Evolutionary conservation across 2,329 filamentous ascomycete genomes (phyloP), one percentile per base, ranked within the genome.

Genomic region (Trichoderma sp.): DNA sequence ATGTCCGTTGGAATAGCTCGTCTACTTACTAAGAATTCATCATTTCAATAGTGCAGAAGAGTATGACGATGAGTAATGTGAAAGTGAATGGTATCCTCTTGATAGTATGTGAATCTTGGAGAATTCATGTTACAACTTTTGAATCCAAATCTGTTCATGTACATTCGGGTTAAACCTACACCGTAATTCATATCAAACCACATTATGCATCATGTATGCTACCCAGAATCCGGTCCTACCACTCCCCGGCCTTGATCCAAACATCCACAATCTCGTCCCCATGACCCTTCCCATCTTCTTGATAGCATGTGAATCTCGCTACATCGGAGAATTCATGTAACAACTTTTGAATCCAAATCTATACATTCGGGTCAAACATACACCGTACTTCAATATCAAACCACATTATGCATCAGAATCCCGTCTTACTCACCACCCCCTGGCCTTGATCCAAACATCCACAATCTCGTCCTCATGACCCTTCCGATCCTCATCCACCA

Each of bases 391-490:
- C 19, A 47, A 47, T 21, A 47, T 47, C 43, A 47, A n/a, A n/a
- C 8, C 21, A 4, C 21, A 7, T 21, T 10, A 49, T 11, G 8
- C n/a, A 49, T 21, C 19, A 21, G 4, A 8, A 47, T 52, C 21
- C 49, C 57, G 10, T 31, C 55, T 62, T 35, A 76, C 75, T 35
- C 56, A 76, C 75, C 75, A 77, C 1, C 75, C 76, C 60, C 73
- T 66, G 1, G 73, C 74, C 70, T 74, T 74, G 62, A 73, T 70
- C 91, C 92, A 95, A 27, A 94, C 86, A 82, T 95, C 92, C n/a
- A 92, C 83, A 70, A 92, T 84, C 73, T 87, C 84, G 70, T 89
- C 84, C 72, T 87, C 84, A 27, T 82, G 81, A 0, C 83, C 84
- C 64, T 82, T 79, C 19, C 78, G 79, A 62, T 85, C 82, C 33